Evolutionary conservation across 371 early-diverging fungal species (phyloP).

Genomic region (Circinella umbellata): DNA sequence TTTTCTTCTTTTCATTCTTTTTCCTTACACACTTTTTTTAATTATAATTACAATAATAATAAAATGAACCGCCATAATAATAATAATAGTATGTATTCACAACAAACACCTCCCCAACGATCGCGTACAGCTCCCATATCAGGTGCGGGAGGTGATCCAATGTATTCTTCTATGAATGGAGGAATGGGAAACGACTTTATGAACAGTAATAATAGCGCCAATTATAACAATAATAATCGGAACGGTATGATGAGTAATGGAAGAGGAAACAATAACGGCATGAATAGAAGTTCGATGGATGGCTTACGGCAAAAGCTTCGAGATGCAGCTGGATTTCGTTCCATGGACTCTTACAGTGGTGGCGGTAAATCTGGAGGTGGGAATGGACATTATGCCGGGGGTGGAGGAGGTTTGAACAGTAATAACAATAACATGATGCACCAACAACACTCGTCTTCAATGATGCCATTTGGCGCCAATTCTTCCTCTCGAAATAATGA

Average conservation of each 20-base stretch:
- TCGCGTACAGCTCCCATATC: slow-evolving; percentile 4
- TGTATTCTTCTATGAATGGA: not conserved
- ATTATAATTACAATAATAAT: too few species aligned
- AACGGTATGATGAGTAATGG: not conserved
- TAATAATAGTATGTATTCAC: not conserved
- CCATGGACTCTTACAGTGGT: not conserved
- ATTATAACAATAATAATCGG: not conserved
- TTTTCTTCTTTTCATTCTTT: slow-evolving; percentile 1
- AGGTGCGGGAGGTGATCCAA: not conserved
- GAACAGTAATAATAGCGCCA: not conserved
- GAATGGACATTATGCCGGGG: not conserved
- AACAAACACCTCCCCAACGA: slow-evolving; percentile 5
- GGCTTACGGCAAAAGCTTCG: slow-evolving; percentile 1
- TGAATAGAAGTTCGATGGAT: not conserved
- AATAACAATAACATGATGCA: slow-evolving; percentile 1
- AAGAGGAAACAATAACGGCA: not conserved
- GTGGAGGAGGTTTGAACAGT: not conserved
- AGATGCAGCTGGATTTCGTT: not conserved
- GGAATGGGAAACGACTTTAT: not conserved
- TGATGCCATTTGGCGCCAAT: slow-evolving; percentile 11
- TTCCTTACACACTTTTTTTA: not conserved
- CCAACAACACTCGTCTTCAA: not conserved
- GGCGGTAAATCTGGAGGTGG: not conserved
- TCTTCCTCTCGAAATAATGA: not conserved
- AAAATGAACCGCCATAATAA: not conserved